A percentile compares a stretch with the other conserved stretches of the same genome.
phyloP scores from a whole-genome alignment of 331 rosid genomes.

The Quercus lobata region DNA sequence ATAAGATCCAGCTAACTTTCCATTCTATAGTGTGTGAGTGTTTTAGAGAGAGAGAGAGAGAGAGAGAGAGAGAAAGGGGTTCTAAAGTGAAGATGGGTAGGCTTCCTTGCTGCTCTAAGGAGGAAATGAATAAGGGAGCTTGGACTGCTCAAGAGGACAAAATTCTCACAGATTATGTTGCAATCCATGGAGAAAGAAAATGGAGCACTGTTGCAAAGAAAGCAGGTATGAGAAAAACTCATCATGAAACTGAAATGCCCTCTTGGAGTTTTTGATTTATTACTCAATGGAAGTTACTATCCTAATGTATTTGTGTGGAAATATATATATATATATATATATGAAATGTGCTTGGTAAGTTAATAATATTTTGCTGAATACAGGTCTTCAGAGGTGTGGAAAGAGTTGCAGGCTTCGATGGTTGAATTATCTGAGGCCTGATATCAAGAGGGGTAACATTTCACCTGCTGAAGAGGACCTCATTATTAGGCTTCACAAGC shows the following conservation, averaged over 20 bases:
- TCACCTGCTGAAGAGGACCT: slow-evolving; percentile 31
- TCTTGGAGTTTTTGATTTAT: no score
- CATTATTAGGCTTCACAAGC: slow-evolving; percentile 32
- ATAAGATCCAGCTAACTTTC: no score
- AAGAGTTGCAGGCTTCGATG: slow-evolving; percentile 31
- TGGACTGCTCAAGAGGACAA: slow-evolving; percentile 25
- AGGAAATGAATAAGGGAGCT: slow-evolving; percentile 8
- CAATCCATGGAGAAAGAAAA: slow-evolving; percentile 9
- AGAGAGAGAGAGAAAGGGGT: no score
- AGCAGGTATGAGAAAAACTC: slow-evolving; percentile 5
- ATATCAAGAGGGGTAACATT: slow-evolving; percentile 30
- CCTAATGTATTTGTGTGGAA: no score
- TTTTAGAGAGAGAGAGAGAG: no score
- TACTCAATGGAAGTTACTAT: no score
- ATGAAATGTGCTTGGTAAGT: no score
- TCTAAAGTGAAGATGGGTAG: no score
- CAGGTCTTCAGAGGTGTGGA: slow-evolving; percentile 33
- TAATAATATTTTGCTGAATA: neutral
- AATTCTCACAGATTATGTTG: slow-evolving; percentile 3
- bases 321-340: no score
- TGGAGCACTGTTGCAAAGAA: slow-evolving; percentile 19
- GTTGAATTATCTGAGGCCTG: slow-evolving; percentile 33
- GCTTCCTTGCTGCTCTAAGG: neutral
- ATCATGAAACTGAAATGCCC: no score
- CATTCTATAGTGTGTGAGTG: no score